Evolutionary conservation across 2,329 filamentous ascomycete species (phyloP), one percentile per base, ranked within the genome.

Genomic region (Phaeoacremonium minimum): DNA sequence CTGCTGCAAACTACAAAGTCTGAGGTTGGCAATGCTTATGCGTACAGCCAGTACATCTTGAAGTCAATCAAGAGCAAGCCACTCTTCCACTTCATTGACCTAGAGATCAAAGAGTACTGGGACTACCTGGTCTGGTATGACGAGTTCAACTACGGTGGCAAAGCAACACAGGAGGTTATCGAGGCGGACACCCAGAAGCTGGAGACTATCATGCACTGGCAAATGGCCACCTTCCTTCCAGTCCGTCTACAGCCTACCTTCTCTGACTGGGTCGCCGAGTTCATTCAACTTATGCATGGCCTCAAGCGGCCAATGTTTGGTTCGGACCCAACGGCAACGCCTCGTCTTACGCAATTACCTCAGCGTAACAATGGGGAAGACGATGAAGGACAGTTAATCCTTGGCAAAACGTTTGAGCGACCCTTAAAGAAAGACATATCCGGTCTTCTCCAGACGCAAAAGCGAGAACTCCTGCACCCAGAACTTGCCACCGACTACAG

Each of bases 121-220:
- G 93, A 99, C 59, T 97, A 96, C 52, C 79, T 99, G 1, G 82
- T 96, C 4, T 99, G 93, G 93, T 97, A 97, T 49, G 93, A 99
- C 50, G 88, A 96, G 61, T 96, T 91, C 71, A 98, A 99, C 67
- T 97, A 97, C 52, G 94, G 93, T 37, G 93, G 93, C 42, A 94
- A 94, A 53, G 93, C 87, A 4, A 95, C 88, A 47, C 79, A 83
- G 33, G 79, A 93, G 51, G 86, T 96, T 4, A 73, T 85, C 7
- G 87, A 91, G 49, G 62, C 64, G 5, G 69, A 76, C 5, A 80
- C 85, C 30, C 89, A 96, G 56, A 74, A 78, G 4, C 74, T 97
- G 12, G 85, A 96, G 50, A 93, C 86, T 9, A 80, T 98, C 51
- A 97, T 98, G 90, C 87, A 95, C 61, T 98, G 94, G 94, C 93